Percentiles rank a stretch among this genome's conserved stretches.
Conservation (phyloP, 2,329 filamentous ascomycete species). For the Calycina herbarum region DNA sequence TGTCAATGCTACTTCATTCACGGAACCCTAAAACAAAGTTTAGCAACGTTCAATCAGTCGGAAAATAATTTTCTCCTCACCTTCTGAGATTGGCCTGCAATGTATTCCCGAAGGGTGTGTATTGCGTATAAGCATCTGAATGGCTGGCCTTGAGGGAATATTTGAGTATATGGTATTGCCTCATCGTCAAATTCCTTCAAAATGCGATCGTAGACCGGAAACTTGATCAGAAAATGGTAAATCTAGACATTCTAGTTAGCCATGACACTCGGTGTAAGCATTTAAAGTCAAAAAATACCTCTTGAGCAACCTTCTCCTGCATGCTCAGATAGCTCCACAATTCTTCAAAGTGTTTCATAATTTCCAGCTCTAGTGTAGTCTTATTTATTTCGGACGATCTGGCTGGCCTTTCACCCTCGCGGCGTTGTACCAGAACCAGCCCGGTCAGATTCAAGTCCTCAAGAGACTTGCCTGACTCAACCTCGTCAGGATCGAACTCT, state of each 20-base stretch:
- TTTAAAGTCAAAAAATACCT: conserved; percentile 48
- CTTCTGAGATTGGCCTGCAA: conserved; percentile 40
- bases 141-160: conserved; percentile 69
- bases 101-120: conserved; percentile 63
- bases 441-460: conserved; percentile 69
- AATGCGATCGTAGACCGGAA: conserved; percentile 67
- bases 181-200: conserved; percentile 58
- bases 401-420: conserved; percentile 48
- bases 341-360: conserved; percentile 79
- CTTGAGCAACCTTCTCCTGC: conserved; percentile 66
- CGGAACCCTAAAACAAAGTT: conserved; percentile 24
- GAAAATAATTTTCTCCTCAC: conserved; percentile 37
- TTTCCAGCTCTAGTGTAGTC: conserved; percentile 71
- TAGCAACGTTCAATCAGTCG: conserved; percentile 34
- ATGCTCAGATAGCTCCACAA: conserved; percentile 79
- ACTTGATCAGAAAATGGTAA: conserved; percentile 67
- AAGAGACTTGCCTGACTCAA: conserved; percentile 60
- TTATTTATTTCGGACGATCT: conserved; percentile 50
- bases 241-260: conserved; percentile 48
- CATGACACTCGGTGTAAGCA: background rate
- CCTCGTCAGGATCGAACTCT: conserved; percentile 60
- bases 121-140: conserved; percentile 75
- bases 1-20: conserved; percentile 41
- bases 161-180: conserved; percentile 52
- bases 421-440: conserved; percentile 64